These are phyloP conservation scores for Kwoniella sp. DNA, from an alignment of 768 basidiomycete genomes.

Conservation along the genomic window DNA sequence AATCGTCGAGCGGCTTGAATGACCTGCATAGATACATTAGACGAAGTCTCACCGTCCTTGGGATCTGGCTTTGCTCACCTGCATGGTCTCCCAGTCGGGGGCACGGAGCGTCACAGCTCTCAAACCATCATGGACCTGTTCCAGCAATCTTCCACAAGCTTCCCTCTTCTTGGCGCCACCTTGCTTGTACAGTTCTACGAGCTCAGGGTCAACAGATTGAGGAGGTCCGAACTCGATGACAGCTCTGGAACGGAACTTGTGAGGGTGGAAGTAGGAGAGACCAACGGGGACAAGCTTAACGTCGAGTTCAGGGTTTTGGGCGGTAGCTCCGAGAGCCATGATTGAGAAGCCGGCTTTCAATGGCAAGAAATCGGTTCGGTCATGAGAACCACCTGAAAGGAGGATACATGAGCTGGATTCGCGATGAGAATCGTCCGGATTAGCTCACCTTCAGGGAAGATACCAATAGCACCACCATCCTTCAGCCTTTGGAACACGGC, in stretches of 20 bases:
- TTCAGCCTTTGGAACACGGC: conserved; percentile 85
- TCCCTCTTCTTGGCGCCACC: conserved; percentile 87
- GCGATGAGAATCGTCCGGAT: background rate
- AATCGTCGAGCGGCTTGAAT: conserved; percentile 92
- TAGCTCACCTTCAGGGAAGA: conserved; percentile 91
- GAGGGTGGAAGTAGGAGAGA: conserved; percentile 70
- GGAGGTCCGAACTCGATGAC: conserved; percentile 95
- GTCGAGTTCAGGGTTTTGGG: conserved; percentile 76
- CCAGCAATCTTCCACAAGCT: conserved; percentile 83
- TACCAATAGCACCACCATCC: conserved; percentile 87
- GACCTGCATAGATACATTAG: conserved; percentile 62
- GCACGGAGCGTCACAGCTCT: conserved; percentile 95
- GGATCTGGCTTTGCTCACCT: conserved; percentile 65
- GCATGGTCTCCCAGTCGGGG: conserved; percentile 95
- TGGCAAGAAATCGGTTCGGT: conserved; percentile 92
- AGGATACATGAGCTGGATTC: background rate
- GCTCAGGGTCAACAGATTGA: conserved; percentile 83
- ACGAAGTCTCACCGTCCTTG: background rate
- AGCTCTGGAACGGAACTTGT: conserved; percentile 90
- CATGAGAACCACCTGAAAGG: conserved; percentile 86
- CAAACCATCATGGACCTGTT: conserved; percentile 86
- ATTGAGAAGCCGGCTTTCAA: conserved; percentile 96
- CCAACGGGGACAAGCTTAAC: conserved; percentile 84
- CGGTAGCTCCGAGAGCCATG: conserved; percentile 98
- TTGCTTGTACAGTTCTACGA: conserved; percentile 85